phyloP scores from a whole-genome alignment of 2,329 filamentous ascomycete species.

The Apiospora arundinis region DNA sequence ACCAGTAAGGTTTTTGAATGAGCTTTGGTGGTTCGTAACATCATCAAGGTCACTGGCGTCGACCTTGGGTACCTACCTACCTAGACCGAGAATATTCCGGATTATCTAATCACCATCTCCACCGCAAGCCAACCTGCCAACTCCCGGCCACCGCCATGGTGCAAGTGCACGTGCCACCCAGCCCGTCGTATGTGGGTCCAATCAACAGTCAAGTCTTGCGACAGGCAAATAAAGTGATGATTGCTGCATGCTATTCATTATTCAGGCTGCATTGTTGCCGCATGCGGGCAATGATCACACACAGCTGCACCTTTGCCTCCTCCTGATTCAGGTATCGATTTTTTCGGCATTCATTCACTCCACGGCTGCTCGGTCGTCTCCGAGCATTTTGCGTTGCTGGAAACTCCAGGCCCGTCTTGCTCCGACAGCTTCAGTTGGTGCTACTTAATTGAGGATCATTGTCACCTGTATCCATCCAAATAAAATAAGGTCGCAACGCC shows the following conservation, averaged over 20 bases:
- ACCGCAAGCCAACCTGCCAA: no score
- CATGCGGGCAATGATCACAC: constrained; percentile 17
- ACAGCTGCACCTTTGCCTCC: constrained; percentile 4
- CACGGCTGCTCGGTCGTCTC: background rate
- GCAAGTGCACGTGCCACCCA: constrained; percentile 1
- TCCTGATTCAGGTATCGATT: background rate
- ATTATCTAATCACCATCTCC: background rate
- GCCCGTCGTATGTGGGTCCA: background rate
- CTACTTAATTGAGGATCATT: constrained; percentile 10
- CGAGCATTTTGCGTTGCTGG: background rate
- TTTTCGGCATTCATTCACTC: no score
- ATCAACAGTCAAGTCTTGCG: constrained; percentile 1
- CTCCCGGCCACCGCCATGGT: background rate
- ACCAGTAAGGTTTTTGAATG: no score
- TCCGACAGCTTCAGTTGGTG: background rate
- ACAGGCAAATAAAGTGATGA: constrained; percentile 1
- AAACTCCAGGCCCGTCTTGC: background rate
- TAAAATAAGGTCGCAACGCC: background rate
- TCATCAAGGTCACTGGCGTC: no score
- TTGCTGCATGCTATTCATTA: constrained; percentile 15
- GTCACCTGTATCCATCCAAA: constrained; percentile 3
- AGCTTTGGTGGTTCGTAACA: no score
- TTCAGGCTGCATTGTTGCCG: constrained; percentile 18
- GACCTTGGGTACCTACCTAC: no score
- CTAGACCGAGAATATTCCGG: background rate